These are phyloP conservation scores for Mycena amicta DNA, from an alignment of 768 basidiomycete genomes.

Conservation along the genomic window DNA sequence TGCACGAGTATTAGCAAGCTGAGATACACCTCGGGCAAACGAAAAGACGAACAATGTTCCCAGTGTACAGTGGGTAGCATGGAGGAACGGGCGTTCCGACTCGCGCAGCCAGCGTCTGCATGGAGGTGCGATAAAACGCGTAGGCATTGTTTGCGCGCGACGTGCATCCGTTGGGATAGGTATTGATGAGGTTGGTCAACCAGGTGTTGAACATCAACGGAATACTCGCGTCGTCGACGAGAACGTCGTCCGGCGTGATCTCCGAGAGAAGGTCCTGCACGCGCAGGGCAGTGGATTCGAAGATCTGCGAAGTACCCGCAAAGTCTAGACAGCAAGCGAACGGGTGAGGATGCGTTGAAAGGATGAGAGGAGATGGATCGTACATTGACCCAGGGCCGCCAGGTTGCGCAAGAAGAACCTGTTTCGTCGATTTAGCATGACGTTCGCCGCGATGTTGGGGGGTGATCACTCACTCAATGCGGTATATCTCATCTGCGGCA, in stretches of 20 bases:
- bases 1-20: too few species aligned
- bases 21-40: too few species aligned
- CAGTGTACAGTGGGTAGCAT: conserved; percentile 4
- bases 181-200: not conserved
- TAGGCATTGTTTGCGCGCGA: conserved; percentile 3
- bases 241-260: conserved; percentile 1
- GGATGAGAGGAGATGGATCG: not conserved
- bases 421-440: too few species aligned
- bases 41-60: not conserved
- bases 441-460: too few species aligned
- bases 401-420: conserved; percentile 9
- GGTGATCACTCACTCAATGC: not conserved
- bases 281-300: not conserved
- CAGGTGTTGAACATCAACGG: conserved; percentile 4
- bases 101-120: not conserved
- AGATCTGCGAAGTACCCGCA: not conserved
- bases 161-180: conserved; percentile 10
- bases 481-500: not conserved
- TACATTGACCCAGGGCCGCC: conserved; percentile 6
- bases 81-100: not conserved
- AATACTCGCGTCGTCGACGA: not conserved
- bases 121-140: conserved; percentile 1
- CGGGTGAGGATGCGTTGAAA: not conserved
- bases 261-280: conserved; percentile 8
- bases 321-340: conserved; percentile 1